Conservation (phyloP, 139 green algal genomes). For the Chlamydomonas sp. region DNA sequence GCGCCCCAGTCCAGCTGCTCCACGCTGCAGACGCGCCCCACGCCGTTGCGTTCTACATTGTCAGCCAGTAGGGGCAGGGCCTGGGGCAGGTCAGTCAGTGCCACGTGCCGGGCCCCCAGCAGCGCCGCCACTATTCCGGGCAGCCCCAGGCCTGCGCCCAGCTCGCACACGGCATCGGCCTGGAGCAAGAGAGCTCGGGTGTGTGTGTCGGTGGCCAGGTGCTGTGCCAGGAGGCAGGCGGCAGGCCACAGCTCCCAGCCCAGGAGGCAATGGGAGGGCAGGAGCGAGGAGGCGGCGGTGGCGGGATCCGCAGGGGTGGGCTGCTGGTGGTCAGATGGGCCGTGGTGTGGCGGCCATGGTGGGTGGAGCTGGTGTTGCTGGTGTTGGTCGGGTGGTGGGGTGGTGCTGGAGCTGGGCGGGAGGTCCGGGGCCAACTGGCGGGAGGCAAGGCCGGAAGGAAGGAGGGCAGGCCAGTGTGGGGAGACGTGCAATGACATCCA, state of each 20-base stretch:
- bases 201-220: background rate
- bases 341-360: background rate
- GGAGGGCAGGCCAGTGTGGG: too few species aligned
- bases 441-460: too few species aligned
- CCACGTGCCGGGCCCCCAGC: background rate
- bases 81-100: conserved; percentile 24
- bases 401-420: too few species aligned
- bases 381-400: too few species aligned
- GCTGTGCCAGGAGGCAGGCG: background rate
- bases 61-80: conserved; percentile 8
- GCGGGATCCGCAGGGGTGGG: background rate
- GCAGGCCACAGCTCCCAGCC: conserved; percentile 43
- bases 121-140: conserved; percentile 17
- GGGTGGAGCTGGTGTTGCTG: background rate
- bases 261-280: background rate
- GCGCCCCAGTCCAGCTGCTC: conserved; percentile 14
- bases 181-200: background rate
- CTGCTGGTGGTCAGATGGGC: background rate
- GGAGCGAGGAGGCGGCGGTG: background rate
- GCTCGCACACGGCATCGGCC: background rate
- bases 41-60: conserved; percentile 3
- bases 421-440: too few species aligned
- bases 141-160: conserved; percentile 27
- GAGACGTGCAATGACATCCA: too few species aligned
- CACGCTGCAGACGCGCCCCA: background rate